Conservation (phyloP, 257 asterid genomes). For the Cynanchum wilfordii region DNA sequence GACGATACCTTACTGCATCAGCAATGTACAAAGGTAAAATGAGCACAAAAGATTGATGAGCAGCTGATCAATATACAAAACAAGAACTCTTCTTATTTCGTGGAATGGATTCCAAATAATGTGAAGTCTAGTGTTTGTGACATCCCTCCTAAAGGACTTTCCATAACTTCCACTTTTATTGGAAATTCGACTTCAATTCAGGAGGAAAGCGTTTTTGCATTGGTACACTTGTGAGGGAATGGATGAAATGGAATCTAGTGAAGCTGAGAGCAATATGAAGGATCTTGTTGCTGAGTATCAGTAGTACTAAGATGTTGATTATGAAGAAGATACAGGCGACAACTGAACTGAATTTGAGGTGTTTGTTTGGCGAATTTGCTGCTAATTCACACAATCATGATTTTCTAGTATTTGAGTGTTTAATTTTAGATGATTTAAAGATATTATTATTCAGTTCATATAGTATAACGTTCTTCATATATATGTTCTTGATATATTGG, state of each 20-base stretch:
- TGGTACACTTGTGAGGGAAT: conserved; percentile 15
- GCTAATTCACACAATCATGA: background rate
- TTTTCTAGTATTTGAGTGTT: background rate
- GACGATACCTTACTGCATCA: conserved; percentile 9
- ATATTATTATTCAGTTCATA: too few species aligned
- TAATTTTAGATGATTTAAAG: background rate
- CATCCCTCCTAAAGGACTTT: conserved; percentile 10
- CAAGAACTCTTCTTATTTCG: conserved; percentile 12
- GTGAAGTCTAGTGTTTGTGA: conserved; percentile 11
- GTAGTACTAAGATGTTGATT: conserved; percentile 9
- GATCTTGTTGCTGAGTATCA: conserved; percentile 16
- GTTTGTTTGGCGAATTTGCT: background rate
- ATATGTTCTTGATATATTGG: too few species aligned
- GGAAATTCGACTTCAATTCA: conserved; percentile 14
- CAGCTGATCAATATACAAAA: conserved; percentile 6
- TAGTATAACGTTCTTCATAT: too few species aligned
- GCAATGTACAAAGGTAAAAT: conserved; percentile 14
- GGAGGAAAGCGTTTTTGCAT: conserved; percentile 10
- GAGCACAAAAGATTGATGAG: conserved; percentile 14
- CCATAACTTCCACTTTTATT: conserved; percentile 10
- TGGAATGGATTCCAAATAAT: conserved; percentile 11
- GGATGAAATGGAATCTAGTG: conserved; percentile 12
- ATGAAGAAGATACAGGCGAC: background rate
- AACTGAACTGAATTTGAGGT: background rate
- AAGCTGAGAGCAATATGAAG: conserved; percentile 12